Percentiles rank a stretch among this genome's conserved stretches.
These are phyloP conservation scores for Populus hybrid DNA, from an alignment of 441 rosid genomes.

Conservation along the genomic window DNA sequence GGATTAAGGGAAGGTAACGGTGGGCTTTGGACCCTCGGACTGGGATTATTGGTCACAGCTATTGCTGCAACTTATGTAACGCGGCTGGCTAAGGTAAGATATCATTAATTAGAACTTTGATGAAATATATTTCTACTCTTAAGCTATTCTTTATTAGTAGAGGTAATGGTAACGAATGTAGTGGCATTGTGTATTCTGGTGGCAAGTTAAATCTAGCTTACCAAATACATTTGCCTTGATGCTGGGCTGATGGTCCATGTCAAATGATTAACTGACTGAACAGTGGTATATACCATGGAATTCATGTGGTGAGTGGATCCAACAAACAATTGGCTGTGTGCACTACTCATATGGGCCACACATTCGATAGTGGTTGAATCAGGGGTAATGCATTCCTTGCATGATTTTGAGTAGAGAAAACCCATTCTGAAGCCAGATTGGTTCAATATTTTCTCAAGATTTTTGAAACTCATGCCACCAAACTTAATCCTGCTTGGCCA, in stretches of 20 bases:
- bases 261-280: neutral
- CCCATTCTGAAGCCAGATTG: neutral
- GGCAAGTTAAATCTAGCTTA: neutral
- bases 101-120: neutral
- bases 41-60: slow-evolving; percentile 78
- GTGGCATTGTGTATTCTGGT: neutral
- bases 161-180: neutral
- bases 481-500: neutral
- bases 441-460: neutral
- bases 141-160: neutral
- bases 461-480: neutral
- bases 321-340: neutral
- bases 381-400: neutral
- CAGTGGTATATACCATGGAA: neutral
- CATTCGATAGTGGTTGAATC: neutral
- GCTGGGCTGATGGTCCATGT: neutral
- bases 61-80: slow-evolving; percentile 86
- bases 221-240: neutral
- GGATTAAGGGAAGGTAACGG: slow-evolving; percentile 76
- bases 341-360: neutral
- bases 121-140: neutral
- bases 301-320: neutral
- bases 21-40: slow-evolving; percentile 71
- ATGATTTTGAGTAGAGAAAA: neutral
- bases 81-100: slow-evolving; percentile 77